Evolutionary conservation across 2,329 filamentous ascomycete species (phyloP).

Genomic region (Fusarium sp.): DNA sequence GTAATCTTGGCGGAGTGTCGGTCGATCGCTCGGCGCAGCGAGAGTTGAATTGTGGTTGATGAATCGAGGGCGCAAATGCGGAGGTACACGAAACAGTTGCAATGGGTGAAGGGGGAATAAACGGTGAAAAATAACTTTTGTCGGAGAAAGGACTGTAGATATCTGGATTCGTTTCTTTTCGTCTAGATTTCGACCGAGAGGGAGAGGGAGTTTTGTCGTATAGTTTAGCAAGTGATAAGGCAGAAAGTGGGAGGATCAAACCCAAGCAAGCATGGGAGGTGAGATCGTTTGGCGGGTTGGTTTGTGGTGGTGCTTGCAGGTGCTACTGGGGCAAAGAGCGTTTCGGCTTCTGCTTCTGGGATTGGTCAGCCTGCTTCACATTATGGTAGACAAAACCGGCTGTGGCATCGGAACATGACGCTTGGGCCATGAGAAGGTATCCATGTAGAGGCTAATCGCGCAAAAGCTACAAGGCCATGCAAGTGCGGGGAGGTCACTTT

Average conservation of each 20-base stretch:
- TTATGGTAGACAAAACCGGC: constrained; percentile 36
- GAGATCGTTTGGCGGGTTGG: constrained; percentile 37
- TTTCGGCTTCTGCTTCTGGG: constrained; percentile 24
- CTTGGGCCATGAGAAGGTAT: constrained; percentile 38
- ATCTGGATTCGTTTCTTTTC: neutral
- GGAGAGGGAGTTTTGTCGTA: neutral
- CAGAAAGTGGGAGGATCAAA: constrained; percentile 28
- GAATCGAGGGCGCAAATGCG: constrained; percentile 40
- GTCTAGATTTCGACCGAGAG: neutral
- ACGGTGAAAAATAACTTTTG: neutral
- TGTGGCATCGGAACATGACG: constrained; percentile 33
- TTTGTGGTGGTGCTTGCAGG: constrained; percentile 41
- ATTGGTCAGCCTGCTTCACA: constrained; percentile 34
- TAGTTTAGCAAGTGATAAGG: constrained; percentile 14
- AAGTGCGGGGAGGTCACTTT: constrained; percentile 43
- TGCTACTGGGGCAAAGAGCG: constrained; percentile 39
- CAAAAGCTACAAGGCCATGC: constrained; percentile 27
- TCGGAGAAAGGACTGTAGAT: constrained; percentile 4
- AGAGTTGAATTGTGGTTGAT: constrained; percentile 23
- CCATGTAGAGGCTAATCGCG: constrained; percentile 23
- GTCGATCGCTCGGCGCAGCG: constrained; percentile 28
- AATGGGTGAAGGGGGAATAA: constrained; percentile 7
- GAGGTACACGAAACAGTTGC: constrained; percentile 27
- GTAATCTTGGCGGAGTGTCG: constrained; percentile 6
- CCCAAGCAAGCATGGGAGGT: constrained; percentile 29